Base-by-base conservation (phyloP, 75 land plant genomes). In the Chamaecyparis obtusa region DNA sequence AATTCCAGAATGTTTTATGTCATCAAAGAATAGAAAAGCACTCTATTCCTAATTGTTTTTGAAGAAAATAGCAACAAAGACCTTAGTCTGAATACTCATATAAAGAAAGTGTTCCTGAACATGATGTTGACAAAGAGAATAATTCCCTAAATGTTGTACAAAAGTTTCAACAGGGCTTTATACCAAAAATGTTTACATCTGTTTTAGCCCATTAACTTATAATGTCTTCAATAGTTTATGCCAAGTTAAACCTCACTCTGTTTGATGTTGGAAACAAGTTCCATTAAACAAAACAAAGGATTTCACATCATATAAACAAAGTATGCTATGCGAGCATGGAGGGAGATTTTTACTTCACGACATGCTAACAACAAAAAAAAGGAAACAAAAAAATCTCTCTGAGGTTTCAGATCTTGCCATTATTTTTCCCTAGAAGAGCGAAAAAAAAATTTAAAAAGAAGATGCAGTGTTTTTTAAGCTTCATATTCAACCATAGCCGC, bases 221-320 rank as follows among this genome's bases (percentile, higher is more conserved):
- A 49, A 87, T 89, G 89, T 89, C 84, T 89, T 89, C 89, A 43
- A 88, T 84, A 78, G 48, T 89, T 51, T 77, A 75, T 80, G 88
- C 86, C 39, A 88, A 89, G 83, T 54, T 89, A 79, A 72, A 79
- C 64, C 71, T 86, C 39, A 89, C 80, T 51, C n/a, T n/a, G n/a
- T n/a, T n/a, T n/a, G n/a, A n/a, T n/a, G n/a, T n/a, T n/a, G n/a
- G n/a, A n/a, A n/a, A n/a, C n/a, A n/a, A n/a, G n/a, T n/a, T n/a
- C n/a, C n/a, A n/a, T n/a, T n/a, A n/a, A n/a, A n/a, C n/a, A n/a
- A n/a, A n/a, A n/a, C n/a, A n/a, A n/a, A n/a, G n/a, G n/a, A n/a
- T n/a, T n/a, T n/a, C n/a, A n/a, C n/a, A n/a, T n/a, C n/a, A n/a
- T n/a, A n/a, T n/a, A n/a, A n/a, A n/a, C n/a, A n/a, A n/a, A n/a